Conservation (phyloP, 176 grass and related monocot genomes). For the Poa pratensis region DNA sequence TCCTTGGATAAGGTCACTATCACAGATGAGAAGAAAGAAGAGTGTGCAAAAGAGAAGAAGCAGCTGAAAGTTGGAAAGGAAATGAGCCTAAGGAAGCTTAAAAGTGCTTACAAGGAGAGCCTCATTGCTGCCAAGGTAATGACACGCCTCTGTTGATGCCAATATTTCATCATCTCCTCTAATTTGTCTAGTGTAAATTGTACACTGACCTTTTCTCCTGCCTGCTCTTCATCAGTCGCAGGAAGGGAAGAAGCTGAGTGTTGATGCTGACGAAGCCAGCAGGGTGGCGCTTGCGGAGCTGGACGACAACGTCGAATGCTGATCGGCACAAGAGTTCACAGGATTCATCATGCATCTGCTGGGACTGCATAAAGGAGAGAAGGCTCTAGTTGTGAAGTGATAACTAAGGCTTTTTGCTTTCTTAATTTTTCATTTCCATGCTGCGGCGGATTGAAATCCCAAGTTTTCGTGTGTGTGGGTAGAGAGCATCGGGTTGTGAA, state of each 20-base stretch:
- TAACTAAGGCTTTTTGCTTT: slow-evolving; percentile 39
- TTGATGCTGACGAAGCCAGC: slow-evolving; percentile 15
- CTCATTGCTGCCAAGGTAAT: slow-evolving; percentile 52
- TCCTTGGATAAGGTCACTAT: slow-evolving; percentile 29
- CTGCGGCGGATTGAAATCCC: not conserved
- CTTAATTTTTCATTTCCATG: slow-evolving; percentile 12
- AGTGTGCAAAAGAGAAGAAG: not conserved
- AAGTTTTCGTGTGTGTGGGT: slow-evolving; percentile 33
- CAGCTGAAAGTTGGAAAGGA: not conserved
- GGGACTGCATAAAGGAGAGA: slow-evolving; percentile 26
- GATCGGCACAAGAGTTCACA: not conserved
- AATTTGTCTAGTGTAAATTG: not conserved
- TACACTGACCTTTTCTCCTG: not conserved
- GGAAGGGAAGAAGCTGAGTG: slow-evolving; percentile 14
- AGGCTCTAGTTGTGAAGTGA: slow-evolving; percentile 48
- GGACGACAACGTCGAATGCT: slow-evolving; percentile 51
- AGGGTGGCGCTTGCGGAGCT: slow-evolving; percentile 52
- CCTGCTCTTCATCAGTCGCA: slow-evolving; percentile 17
- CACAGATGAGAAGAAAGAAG: not conserved
- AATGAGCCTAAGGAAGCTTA: slow-evolving; percentile 75
- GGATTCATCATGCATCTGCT: not conserved
- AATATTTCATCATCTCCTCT: not conserved
- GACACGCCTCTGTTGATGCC: not conserved
- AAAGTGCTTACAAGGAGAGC: slow-evolving; percentile 39
- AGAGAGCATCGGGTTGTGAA: slow-evolving; percentile 40